Evolutionary conservation across 2,329 filamentous ascomycete species (phyloP), one percentile per base, ranked within the genome.

Genomic region (Hypocreales sp.): DNA sequence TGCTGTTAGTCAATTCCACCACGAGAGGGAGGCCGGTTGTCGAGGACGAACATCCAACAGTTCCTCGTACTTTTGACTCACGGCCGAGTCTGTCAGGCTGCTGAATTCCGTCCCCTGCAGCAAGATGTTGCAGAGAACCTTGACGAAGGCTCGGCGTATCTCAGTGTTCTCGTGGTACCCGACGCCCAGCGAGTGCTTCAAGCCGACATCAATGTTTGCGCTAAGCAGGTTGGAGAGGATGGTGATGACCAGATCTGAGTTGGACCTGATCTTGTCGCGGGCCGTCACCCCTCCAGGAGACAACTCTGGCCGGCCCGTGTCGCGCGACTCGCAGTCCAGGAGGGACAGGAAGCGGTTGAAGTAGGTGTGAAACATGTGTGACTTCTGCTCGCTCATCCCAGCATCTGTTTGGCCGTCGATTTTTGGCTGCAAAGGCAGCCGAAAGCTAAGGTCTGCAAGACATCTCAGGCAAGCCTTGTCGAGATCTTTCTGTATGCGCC

Each of bases 31-130:
- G 4, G 18, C 6, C 12, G 7, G 12, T n/a, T n/a, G 17, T 8
- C 20, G 11, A 25, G 7, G 9, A 35, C 32, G 14, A 22, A 46
- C 66, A 43, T 73, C 61, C 25, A 79, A 52, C 13, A 79, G 50
- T 37, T 74, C 67, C 35, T 77, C 67, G 35, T 79, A 79, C 41
- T 75, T 77, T 42, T 79, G 72, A 37, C 64, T 75, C 10, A 78
- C 69, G 11, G 72, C 71, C 9, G 67, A 64, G 45, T 79, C 73
- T 2, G 72, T 75, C 17, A 79, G 46, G 30, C 72, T 75, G 40
- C 66, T 77, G 41, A 79, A 79, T 42, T 79, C 74, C 1, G 73
- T 77, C 20, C 74, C 74, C 42, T 79, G 74, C n/a, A 75, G 63
- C 11, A 79, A 48, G 28, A 79, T 78, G 42, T 79, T 79, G 43